These are phyloP conservation scores for Baorangia bicolor DNA, from an alignment of 768 basidiomycete species.

Conservation along the genomic window DNA sequence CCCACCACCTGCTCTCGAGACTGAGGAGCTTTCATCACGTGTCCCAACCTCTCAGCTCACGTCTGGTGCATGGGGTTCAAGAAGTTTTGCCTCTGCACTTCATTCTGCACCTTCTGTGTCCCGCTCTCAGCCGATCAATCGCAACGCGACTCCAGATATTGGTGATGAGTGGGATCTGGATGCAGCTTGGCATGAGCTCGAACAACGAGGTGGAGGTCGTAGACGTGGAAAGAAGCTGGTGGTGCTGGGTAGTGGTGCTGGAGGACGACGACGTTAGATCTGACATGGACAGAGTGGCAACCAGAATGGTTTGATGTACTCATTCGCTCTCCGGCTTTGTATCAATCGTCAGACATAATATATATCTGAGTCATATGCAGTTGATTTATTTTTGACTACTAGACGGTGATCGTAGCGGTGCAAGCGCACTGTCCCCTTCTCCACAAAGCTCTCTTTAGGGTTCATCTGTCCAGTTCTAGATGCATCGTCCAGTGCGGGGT, in stretches of 20 bases:
- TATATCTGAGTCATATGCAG: background rate
- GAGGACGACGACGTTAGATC: conserved; percentile 46
- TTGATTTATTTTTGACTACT: background rate
- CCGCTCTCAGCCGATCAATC: conserved; percentile 39
- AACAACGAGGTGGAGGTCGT: conserved; percentile 55
- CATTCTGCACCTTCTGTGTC: conserved; percentile 51
- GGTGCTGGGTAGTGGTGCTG: conserved; percentile 65
- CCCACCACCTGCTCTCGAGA: conserved; percentile 8
- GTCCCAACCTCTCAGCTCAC: conserved; percentile 14
- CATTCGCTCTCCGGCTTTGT: conserved; percentile 11
- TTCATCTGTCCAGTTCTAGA: background rate
- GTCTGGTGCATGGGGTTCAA: conserved; percentile 71
- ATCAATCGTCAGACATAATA: conserved; percentile 8
- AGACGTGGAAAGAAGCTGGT: conserved; percentile 65
- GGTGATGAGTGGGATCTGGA: conserved; percentile 78
- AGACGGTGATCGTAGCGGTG: too few species aligned
- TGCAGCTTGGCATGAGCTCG: conserved; percentile 78
- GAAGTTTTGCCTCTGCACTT: conserved; percentile 80
- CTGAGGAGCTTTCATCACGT: conserved; percentile 11
- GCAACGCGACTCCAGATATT: conserved; percentile 28
- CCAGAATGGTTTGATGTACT: background rate
- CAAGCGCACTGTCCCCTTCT: too few species aligned
- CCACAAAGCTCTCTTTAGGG: too few species aligned
- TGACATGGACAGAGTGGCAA: background rate
- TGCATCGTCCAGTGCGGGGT: background rate